Conservation (phyloP, 2,329 filamentous ascomycete genomes). For the Colletotrichum zoysiae region DNA sequence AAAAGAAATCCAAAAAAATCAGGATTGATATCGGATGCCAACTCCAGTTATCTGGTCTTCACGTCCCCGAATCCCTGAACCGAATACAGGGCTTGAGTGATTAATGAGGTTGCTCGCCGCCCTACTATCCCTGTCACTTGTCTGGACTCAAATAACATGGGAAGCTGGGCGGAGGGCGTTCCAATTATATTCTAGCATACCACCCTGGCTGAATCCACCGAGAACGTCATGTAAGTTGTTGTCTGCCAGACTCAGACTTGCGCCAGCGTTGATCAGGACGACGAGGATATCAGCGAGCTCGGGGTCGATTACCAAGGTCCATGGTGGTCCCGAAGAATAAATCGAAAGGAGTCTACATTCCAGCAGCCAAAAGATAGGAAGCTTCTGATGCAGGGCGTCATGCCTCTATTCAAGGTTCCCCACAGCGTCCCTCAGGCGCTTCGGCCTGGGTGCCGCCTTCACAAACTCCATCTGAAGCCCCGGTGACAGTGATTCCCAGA, state of each 20-base stretch:
- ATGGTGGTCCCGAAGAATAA: not conserved
- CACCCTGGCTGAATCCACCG: not conserved
- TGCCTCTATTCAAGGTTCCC: slow-evolving; percentile 27
- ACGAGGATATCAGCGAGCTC: slow-evolving; percentile 12
- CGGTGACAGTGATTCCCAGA: slow-evolving; percentile 65
- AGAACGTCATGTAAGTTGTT: not conserved
- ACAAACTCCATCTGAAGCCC: slow-evolving; percentile 65
- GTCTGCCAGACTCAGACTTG: slow-evolving; percentile 4
- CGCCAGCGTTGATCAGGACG: not conserved
- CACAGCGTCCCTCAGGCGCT: slow-evolving; percentile 19
- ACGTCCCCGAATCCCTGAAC: slow-evolving; percentile 26
- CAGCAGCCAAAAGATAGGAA: not conserved
- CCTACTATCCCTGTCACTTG: slow-evolving; percentile 9
- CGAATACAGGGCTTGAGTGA: not conserved
- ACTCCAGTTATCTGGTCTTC: slow-evolving; percentile 23
- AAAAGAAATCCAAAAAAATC: not conserved
- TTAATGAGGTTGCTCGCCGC: not conserved
- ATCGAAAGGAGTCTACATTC: too few relatives aligned
- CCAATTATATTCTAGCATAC: slow-evolving; percentile 10
- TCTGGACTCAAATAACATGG: slow-evolving; percentile 12
- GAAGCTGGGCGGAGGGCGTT: slow-evolving; percentile 23
- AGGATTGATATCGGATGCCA: slow-evolving; percentile 15
- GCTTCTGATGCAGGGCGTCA: not conserved
- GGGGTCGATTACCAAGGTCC: not conserved
- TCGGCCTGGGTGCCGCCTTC: slow-evolving; percentile 51